These are phyloP conservation scores for Ogataea haglerorum DNA, from an alignment of 805 yeast genomes.

Conservation along the genomic window DNA sequence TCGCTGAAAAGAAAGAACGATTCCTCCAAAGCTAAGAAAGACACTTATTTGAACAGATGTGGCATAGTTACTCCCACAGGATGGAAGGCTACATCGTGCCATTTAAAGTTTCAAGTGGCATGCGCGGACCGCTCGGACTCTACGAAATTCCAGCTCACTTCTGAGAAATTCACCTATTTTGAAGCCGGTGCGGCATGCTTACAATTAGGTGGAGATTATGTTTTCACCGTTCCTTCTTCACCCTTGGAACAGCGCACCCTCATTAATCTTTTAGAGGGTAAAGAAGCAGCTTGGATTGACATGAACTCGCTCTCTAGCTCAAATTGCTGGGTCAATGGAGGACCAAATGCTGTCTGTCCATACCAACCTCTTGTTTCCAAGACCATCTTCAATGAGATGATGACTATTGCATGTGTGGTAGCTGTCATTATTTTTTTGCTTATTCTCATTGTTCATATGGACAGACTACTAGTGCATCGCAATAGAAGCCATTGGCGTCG, in stretches of 20 bases:
- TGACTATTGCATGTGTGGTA: constrained; percentile 65
- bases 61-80: constrained; percentile 43
- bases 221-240: constrained; percentile 47
- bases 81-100: constrained; percentile 70
- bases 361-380: constrained; percentile 55
- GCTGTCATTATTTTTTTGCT: constrained; percentile 48
- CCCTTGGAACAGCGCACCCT: constrained; percentile 43
- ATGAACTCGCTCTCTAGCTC: constrained; percentile 70
- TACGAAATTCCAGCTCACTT: constrained; percentile 43
- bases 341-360: constrained; percentile 75
- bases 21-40: constrained; percentile 1
- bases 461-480: constrained; percentile 65
- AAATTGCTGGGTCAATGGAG: constrained; percentile 85
- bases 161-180: constrained; percentile 41
- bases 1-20: constrained; percentile 4
- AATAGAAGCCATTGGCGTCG: constrained; percentile 66
- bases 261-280: constrained; percentile 18
- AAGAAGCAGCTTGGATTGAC: constrained; percentile 68
- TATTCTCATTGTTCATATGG: constrained; percentile 53
- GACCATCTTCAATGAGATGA: constrained; percentile 56
- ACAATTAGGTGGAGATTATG: constrained; percentile 24
- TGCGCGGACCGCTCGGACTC: constrained; percentile 47
- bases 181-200: constrained; percentile 33
- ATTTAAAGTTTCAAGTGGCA: constrained; percentile 45
- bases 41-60: constrained; percentile 36